These are phyloP conservation scores for Populus hybrid DNA, from an alignment of 441 rosid genomes.

Conservation along the genomic window DNA sequence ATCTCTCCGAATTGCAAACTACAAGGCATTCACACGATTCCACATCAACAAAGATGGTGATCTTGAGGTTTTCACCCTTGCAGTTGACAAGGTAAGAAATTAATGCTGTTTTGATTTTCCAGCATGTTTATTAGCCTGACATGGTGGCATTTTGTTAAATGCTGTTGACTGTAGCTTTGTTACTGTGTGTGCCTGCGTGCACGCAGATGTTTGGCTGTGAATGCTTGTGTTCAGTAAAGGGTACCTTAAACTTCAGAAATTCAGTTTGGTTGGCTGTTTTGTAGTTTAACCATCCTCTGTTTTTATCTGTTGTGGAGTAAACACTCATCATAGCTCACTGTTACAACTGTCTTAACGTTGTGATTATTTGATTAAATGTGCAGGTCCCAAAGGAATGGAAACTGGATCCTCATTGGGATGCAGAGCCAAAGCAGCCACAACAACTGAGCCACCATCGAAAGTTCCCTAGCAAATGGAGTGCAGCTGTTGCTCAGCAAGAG, in stretches of 20 bases:
- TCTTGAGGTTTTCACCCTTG: slow-evolving; percentile 93
- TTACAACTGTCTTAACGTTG: not conserved
- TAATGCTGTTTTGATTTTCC: not conserved
- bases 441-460: slow-evolving; percentile 60
- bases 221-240: not conserved
- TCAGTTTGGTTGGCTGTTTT: not conserved
- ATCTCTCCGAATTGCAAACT: slow-evolving; percentile 95
- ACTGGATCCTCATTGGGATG: slow-evolving; percentile 86
- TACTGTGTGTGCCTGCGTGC: not conserved
- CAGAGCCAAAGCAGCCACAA: slow-evolving; percentile 58
- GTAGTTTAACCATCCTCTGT: not conserved
- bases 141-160: not conserved
- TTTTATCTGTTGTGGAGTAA: not conserved
- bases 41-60: slow-evolving; percentile 71
- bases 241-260: too few relatives aligned
- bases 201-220: not conserved
- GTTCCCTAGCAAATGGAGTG: slow-evolving; percentile 94
- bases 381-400: slow-evolving; percentile 99
- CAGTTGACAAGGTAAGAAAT: slow-evolving; percentile 81
- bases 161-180: not conserved
- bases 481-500: slow-evolving; percentile 57
- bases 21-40: slow-evolving; percentile 92
- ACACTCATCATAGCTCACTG: not conserved
- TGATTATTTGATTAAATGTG: slow-evolving; percentile 9
- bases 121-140: not conserved